phyloP scores from a whole-genome alignment of 176 grass and related monocot species.

The Olyra latifolia region DNA sequence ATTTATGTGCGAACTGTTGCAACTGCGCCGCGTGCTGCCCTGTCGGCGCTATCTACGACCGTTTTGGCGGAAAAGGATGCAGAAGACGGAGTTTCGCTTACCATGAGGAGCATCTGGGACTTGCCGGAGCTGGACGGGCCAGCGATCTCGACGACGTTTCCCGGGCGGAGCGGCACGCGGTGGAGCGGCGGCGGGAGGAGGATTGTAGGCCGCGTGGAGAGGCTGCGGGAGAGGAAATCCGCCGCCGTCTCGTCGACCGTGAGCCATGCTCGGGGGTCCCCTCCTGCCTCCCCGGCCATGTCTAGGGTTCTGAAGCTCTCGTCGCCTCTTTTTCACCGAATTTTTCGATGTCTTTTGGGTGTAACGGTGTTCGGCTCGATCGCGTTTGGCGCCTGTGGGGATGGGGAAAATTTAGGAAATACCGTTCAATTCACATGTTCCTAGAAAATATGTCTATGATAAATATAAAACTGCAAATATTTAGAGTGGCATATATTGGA shows the following conservation, averaged over 20 bases:
- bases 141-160: constrained; percentile 87
- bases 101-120: constrained; percentile 79
- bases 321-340: not conserved
- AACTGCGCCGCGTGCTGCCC: not conserved
- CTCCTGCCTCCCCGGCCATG: constrained; percentile 38
- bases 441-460: too few relatives aligned
- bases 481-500: too few relatives aligned
- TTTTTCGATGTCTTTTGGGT: constrained; percentile 9
- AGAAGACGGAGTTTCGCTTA: not conserved
- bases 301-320: constrained; percentile 45
- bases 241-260: constrained; percentile 65
- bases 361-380: constrained; percentile 17
- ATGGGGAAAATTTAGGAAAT: too few relatives aligned
- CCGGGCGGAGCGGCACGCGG: constrained; percentile 74
- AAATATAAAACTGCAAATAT: too few relatives aligned
- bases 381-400: not conserved
- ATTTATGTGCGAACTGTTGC: not conserved
- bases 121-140: constrained; percentile 88
- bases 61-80: not conserved
- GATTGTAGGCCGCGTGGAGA: constrained; percentile 62
- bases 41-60: not conserved
- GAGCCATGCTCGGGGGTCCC: constrained; percentile 55
- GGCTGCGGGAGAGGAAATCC: constrained; percentile 56
- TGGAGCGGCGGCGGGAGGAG: constrained; percentile 75
- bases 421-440: too few relatives aligned